Percentiles rank a stretch among this genome's conserved stretches.
Evolutionary conservation across 1,139 yeast genomes (phyloP).

Genomic region (Yamadazyma atmosphaerica): DNA sequence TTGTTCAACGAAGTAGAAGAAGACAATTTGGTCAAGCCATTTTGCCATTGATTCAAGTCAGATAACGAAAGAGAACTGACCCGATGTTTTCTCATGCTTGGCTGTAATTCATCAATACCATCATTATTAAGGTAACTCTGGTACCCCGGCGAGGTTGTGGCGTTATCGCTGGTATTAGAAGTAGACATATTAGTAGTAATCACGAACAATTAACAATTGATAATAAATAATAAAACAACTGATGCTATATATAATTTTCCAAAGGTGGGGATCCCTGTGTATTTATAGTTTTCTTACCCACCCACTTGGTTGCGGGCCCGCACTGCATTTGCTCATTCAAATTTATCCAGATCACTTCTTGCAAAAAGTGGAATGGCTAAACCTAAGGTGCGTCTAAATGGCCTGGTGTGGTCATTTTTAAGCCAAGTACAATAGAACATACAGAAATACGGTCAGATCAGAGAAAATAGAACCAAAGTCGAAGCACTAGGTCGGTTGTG

Average conservation of each 20-base stretch:
- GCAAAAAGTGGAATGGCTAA: background rate
- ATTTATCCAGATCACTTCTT: background rate
- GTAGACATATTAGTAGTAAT: slow-evolving; percentile 1
- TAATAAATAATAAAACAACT: background rate
- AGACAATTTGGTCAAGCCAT: slow-evolving; percentile 50
- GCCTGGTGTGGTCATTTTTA: no score
- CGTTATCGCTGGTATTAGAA: slow-evolving; percentile 17
- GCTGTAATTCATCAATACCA: slow-evolving; percentile 66
- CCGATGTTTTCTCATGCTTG: slow-evolving; percentile 58
- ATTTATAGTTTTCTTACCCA: background rate
- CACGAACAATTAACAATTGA: background rate
- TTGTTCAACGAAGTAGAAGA: slow-evolving; percentile 40
- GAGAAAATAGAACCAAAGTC: no score
- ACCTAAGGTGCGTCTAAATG: no score
- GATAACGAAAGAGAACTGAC: slow-evolving; percentile 72
- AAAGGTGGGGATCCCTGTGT: background rate
- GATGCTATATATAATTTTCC: background rate
- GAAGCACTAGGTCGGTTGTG: no score
- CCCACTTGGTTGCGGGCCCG: background rate
- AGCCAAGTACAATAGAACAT: no score
- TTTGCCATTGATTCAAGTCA: slow-evolving; percentile 63
- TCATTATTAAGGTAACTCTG: slow-evolving; percentile 68
- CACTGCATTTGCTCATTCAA: background rate
- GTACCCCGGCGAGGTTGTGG: slow-evolving; percentile 29
- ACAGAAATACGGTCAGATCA: no score